Base-by-base conservation (phyloP, 2,329 filamentous ascomycete genomes). In the Alternaria sp. region DNA sequence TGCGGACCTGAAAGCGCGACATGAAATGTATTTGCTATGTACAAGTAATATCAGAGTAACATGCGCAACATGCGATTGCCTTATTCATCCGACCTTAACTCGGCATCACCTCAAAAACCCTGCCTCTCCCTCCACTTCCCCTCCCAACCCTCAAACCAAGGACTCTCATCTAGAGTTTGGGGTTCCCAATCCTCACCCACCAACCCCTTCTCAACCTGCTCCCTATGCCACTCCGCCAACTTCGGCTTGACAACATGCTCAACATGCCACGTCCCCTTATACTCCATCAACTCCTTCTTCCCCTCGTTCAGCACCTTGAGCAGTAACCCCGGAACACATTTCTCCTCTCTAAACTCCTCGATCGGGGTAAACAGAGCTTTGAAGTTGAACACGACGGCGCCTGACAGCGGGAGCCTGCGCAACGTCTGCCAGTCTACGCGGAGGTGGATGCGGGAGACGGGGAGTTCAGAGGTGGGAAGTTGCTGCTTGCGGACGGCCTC, bases 381-480 rank as follows among this genome's bases (percentile, higher is more conserved):
- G 86, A 95, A 97, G 78, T 96, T 96, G 83, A 97, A 97, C 0
- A 93, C 87, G 2, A 97, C 83, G 0, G 87, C 90, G 0, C 87
- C 92, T 0, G 90, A 93, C 0, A 97, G 82, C 0, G 93, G 93
- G 0, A 97, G 81, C 3, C 93, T 87, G 2, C 93, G 88, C 5
- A 97, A 82, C 0, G 93, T 97, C 79, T 97, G 94, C 92, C 93
- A 96, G 78, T 97, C 93, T 2, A 96, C 92, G 5, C 93, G 87
- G 2, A 97, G 82, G 64, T 90, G 82, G 66, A 92, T 83, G 33
- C 92, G 86, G 0, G 87, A 84, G 3, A 88, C 74, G 1, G 80
- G 81, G 6, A 95, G 81, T 20, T 82, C 79, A 0, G 85, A 81
- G 50, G 87, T 83, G 14, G 60, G 41, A 2, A 46, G 26, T 66